A percentile compares a stretch with the other conserved stretches of the same genome.
Conservation (phyloP, 2,329 filamentous ascomycete species). For the Colletotrichum agaves region DNA sequence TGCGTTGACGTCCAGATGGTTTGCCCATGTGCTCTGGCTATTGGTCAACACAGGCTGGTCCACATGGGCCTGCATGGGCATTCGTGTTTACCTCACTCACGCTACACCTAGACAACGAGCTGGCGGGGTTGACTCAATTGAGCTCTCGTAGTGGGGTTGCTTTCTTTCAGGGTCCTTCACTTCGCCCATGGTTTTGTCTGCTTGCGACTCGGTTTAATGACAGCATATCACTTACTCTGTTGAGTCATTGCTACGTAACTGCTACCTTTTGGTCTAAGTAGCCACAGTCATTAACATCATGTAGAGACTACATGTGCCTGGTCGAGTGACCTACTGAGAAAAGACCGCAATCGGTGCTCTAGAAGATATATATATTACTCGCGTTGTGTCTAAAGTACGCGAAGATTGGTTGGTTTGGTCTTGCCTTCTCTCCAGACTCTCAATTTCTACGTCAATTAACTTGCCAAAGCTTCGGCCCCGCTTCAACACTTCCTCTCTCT, state of each 20-base stretch:
- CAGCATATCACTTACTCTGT: constrained; percentile 3
- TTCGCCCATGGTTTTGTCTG: constrained; percentile 5
- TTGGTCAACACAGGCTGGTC: constrained; percentile 48
- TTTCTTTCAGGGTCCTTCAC: constrained; percentile 29
- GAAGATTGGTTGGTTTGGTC: constrained; percentile 22
- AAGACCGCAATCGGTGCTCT: background rate
- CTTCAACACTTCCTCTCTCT: constrained; percentile 43
- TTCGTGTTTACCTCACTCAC: constrained; percentile 26
- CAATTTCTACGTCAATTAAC: constrained; percentile 20
- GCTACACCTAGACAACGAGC: constrained; percentile 21
- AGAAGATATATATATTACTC: constrained; percentile 29
- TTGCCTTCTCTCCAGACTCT: constrained; percentile 35
- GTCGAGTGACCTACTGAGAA: constrained; percentile 12
- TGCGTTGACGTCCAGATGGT: constrained; percentile 31
- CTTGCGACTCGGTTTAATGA: constrained; percentile 18
- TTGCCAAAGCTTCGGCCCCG: constrained; percentile 7
- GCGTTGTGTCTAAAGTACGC: background rate
- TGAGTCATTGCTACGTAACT: background rate
- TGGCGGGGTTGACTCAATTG: constrained; percentile 32
- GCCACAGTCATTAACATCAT: background rate
- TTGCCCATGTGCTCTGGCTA: constrained; percentile 55
- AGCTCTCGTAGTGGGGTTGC: constrained; percentile 25
- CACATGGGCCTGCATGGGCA: constrained; percentile 31
- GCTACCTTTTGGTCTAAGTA: constrained; percentile 7
- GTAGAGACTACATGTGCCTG: constrained; percentile 17